A percentile compares a stretch with the other conserved stretches of the same genome.
Conservation (phyloP, 139 green algal genomes). For the Diplosphaera chodatii region DNA sequence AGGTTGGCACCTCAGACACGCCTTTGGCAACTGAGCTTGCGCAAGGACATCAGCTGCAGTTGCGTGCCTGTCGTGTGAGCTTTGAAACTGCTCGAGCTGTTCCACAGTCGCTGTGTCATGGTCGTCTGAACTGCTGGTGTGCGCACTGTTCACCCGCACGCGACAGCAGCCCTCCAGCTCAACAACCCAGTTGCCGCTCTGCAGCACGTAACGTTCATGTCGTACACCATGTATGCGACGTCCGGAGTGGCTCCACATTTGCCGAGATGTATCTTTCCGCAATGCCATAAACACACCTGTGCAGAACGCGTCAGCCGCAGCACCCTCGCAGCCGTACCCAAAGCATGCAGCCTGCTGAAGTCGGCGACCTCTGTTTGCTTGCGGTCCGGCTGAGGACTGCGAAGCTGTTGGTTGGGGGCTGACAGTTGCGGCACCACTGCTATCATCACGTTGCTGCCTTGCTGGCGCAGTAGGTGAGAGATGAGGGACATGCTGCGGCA, state of each 20-base stretch:
- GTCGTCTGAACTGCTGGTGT: background rate
- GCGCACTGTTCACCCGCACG: conserved; percentile 4
- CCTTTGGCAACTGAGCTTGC: no score
- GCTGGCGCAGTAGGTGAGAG: conserved; percentile 18
- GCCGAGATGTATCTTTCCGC: background rate
- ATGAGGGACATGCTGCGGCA: conserved; percentile 17
- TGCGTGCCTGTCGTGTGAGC: no score
- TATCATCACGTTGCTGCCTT: conserved; percentile 17
- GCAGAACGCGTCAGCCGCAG: conserved; percentile 27
- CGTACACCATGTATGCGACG: no score
- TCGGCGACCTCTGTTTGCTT: background rate
- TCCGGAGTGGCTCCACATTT: no score
- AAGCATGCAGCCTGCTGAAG: background rate
- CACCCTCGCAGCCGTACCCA: conserved; percentile 27
- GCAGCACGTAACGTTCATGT: conserved; percentile 2
- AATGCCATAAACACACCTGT: conserved; percentile 12
- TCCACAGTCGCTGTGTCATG: background rate
- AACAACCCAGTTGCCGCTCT: conserved; percentile 39
- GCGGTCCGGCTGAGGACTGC: background rate
- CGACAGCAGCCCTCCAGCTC: conserved; percentile 40
- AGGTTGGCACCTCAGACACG: no score
- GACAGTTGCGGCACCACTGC: conserved; percentile 26
- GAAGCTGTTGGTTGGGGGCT: no score
- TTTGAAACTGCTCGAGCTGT: conserved; percentile 5
- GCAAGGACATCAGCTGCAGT: no score